phyloP scores from a whole-genome alignment of 2,329 filamentous ascomycete genomes.

The Fusarium pseudonygamai region DNA sequence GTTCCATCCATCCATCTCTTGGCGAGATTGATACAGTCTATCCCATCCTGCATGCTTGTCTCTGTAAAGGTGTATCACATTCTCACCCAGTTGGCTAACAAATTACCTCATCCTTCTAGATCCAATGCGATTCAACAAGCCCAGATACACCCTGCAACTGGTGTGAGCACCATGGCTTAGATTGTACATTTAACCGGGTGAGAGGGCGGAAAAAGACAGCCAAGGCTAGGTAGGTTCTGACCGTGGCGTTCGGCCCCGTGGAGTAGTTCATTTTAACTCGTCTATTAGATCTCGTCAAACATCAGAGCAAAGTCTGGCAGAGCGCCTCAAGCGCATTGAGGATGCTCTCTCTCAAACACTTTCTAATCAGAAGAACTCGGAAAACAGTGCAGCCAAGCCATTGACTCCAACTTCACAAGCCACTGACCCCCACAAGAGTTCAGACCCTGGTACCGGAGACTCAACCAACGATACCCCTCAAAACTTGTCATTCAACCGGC shows the following conservation, averaged over 20 bases:
- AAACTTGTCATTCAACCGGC: background rate
- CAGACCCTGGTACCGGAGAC: background rate
- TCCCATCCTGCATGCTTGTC: background rate
- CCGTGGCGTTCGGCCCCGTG: background rate
- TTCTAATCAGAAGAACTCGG: background rate
- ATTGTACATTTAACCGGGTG: slow-evolving; percentile 39
- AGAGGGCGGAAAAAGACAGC: slow-evolving; percentile 36
- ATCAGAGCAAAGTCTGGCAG: slow-evolving; percentile 30
- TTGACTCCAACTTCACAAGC: slow-evolving; percentile 3
- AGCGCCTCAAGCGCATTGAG: slow-evolving; percentile 37
- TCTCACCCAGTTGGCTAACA: slow-evolving; percentile 1
- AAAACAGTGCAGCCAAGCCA: background rate
- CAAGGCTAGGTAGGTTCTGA: slow-evolving; percentile 22
- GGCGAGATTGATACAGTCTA: background rate
- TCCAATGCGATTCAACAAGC: slow-evolving; percentile 34
- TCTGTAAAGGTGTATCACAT: background rate
- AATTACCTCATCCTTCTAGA: slow-evolving; percentile 2
- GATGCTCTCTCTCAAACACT: slow-evolving; percentile 32
- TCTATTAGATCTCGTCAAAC: slow-evolving; percentile 16
- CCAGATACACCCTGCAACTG: slow-evolving; percentile 30
- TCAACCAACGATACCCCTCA: background rate
- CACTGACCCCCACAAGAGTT: background rate
- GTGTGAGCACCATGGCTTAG: slow-evolving; percentile 37
- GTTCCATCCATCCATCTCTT: slow-evolving; percentile 4
- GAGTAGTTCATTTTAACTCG: background rate